These are phyloP conservation scores for Dendrostoma leiphaemia DNA, from an alignment of 2,329 filamentous ascomycete genomes.

Conservation along the genomic window DNA sequence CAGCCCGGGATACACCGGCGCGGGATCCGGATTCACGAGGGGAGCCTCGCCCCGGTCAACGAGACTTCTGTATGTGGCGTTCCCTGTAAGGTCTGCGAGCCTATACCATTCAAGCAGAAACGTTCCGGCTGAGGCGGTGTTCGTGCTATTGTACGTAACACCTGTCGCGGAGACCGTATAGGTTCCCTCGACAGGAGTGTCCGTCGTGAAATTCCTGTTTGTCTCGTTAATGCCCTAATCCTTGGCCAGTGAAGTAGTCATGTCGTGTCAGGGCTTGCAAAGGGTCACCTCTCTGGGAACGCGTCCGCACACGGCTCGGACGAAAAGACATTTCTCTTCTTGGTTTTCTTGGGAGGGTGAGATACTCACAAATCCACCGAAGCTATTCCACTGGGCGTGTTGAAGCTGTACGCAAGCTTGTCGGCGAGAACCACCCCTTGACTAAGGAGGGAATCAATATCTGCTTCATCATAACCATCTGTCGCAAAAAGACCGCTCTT, in stretches of 20 bases:
- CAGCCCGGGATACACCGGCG: constrained; percentile 6
- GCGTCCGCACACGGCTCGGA: too few relatives aligned
- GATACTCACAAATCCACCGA: constrained; percentile 1
- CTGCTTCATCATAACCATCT: background rate
- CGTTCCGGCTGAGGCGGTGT: constrained; percentile 8
- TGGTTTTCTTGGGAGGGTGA: too few relatives aligned
- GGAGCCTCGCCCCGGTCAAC: constrained; percentile 10
- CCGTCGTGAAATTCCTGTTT: background rate
- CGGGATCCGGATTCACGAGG: constrained; percentile 4
- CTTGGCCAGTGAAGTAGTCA: background rate
- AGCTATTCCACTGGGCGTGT: constrained; percentile 8
- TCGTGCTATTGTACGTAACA: constrained; percentile 11
- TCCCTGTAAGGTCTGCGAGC: constrained; percentile 6
- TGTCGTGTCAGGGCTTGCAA: too few relatives aligned
- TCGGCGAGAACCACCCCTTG: constrained; percentile 4
- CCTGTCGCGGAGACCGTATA: constrained; percentile 8
- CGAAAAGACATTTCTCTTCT: too few relatives aligned
- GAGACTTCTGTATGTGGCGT: constrained; percentile 3
- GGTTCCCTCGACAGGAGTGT: constrained; percentile 11
- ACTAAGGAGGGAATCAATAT: constrained; percentile 6
- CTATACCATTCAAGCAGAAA: constrained; percentile 10
- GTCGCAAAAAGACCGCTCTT: constrained; percentile 8
- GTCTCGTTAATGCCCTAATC: background rate
- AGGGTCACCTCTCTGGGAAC: too few relatives aligned
- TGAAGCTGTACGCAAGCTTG: constrained; percentile 8